A percentile compares a stretch with the other conserved stretches of the same genome.
phyloP scores from a whole-genome alignment of 140 eudicot species.

The Erigeron philadelphicus region DNA sequence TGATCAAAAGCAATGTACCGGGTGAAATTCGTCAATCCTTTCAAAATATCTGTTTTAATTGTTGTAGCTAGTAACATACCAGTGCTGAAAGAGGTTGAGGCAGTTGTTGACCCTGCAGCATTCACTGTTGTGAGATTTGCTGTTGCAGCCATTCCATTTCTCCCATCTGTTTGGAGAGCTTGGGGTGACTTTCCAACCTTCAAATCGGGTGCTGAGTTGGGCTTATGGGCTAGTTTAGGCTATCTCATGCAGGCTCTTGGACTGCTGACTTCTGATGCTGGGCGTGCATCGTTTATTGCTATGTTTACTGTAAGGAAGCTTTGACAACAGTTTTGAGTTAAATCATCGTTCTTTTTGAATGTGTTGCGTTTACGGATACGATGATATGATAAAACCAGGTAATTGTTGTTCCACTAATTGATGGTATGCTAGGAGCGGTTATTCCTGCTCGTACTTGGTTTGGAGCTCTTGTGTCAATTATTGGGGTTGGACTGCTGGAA shows the following conservation, averaged over 20 bases:
- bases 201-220: slow-evolving; percentile 78
- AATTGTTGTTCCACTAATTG: slow-evolving; percentile 87
- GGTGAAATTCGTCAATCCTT: neutral
- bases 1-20: neutral
- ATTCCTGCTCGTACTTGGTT: slow-evolving; percentile 81
- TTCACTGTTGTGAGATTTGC: slow-evolving; percentile 71
- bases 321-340: neutral
- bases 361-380: neutral
- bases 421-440: slow-evolving; percentile 71
- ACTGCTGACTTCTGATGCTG: slow-evolving; percentile 79
- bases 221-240: slow-evolving; percentile 87
- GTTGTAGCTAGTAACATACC: slow-evolving; percentile 75
- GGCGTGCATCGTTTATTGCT: slow-evolving; percentile 73
- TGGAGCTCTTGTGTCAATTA: slow-evolving; percentile 76
- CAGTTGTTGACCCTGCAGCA: slow-evolving; percentile 68
- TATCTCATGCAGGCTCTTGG: slow-evolving; percentile 83
- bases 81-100: slow-evolving; percentile 81
- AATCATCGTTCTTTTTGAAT: neutral
- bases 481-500: slow-evolving; percentile 80
- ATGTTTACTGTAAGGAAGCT: slow-evolving; percentile 72
- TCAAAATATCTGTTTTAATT: slow-evolving; percentile 13
- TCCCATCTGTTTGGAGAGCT: slow-evolving; percentile 65
- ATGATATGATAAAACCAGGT: slow-evolving; percentile 47
- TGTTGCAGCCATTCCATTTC: slow-evolving; percentile 66
- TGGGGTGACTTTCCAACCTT: slow-evolving; percentile 47